These are phyloP conservation scores for Phytophthora tentaculata DNA, from an alignment of 352 stramenopile genomes.

Conservation along the genomic window DNA sequence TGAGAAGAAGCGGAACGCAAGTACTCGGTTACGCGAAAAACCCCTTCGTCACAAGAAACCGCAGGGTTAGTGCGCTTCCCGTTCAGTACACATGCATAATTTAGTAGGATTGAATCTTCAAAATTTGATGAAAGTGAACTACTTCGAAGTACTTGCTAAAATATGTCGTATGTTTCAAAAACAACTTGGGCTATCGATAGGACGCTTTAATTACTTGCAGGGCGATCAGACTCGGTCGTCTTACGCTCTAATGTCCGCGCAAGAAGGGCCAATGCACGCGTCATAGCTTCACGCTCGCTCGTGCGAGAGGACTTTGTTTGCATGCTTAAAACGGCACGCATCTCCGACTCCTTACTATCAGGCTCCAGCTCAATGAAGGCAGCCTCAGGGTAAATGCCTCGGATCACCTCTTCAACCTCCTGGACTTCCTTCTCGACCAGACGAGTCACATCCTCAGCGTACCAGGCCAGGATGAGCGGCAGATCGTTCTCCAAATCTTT, in stretches of 20 bases:
- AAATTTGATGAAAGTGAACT: neutral
- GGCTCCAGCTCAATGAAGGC: conserved; percentile 98
- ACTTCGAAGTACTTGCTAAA: too few relatives aligned
- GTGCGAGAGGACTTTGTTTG: conserved; percentile 81
- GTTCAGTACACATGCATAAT: conserved; percentile 5
- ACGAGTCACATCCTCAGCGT: conserved; percentile 96
- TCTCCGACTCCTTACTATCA: conserved; percentile 92
- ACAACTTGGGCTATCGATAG: neutral
- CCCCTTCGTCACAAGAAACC: neutral
- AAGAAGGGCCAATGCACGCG: conserved; percentile 74
- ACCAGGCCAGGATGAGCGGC: conserved; percentile 93
- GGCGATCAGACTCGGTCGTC: conserved; percentile 25
- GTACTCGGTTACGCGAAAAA: conserved; percentile 8
- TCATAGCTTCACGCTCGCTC: conserved; percentile 88
- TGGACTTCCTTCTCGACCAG: conserved; percentile 96
- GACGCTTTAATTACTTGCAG: conserved; percentile 26
- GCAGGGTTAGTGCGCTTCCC: neutral
- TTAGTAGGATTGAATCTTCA: too few relatives aligned
- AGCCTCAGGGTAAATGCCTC: conserved; percentile 91
- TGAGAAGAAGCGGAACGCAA: conserved; percentile 12
- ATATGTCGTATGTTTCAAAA: neutral
- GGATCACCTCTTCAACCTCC: conserved; percentile 96
- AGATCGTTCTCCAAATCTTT: conserved; percentile 94
- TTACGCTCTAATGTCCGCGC: conserved; percentile 77
- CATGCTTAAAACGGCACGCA: conserved; percentile 85